Evolutionary conservation across 2,329 filamentous ascomycete genomes (phyloP), one percentile per base, ranked within the genome.

Genomic region (Xylaria sp.): DNA sequence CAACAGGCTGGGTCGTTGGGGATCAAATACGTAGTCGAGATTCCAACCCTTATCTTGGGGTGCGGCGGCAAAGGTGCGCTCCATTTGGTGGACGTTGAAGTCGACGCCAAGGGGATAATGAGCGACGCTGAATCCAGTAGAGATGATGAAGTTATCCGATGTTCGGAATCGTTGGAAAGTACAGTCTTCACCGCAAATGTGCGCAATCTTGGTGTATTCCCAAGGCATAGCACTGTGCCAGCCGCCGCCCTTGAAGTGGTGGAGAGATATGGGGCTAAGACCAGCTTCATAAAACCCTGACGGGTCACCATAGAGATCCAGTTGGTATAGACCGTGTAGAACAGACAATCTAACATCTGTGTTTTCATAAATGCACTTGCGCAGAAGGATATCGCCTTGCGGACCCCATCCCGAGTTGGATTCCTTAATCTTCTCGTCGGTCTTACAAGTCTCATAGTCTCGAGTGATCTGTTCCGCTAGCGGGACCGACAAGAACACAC

Each of bases 201-300:
- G 84, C 7, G 88, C 84, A 37, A 90, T 82, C 74, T 87, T 86
- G 73, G 86, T 84, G 76, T 88, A 85, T 70, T 88, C 84, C 74
- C 84, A 84, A 59, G 89, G 87, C 66, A 83, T 81, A 41, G 85
- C 85, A 25, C 78, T 76, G 77, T 88, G 86, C 87, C 87, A 89
- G 65, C 85, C 84, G 52, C 86, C 85, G 56, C 87, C 87, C 74
- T 89, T 89, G 82, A 89, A 90, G 80, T 91, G 88, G 78, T 91
- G 89, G 25, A 91, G 82, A 8, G 87, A 89, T 25, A 90, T 81
- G 1, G 89, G 88, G 72, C 85, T 84, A 72, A 88, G 84, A 37
- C 87, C 87, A 48, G 86, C 85, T 79, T 91, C 89, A 78, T 90
- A 91, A 79, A 90, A 90, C 4, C 89, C 89, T 0, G 87, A 87